These are phyloP conservation scores for Capniomyces stellatus DNA, from an alignment of 371 early-diverging fungal species.

Conservation along the genomic window DNA sequence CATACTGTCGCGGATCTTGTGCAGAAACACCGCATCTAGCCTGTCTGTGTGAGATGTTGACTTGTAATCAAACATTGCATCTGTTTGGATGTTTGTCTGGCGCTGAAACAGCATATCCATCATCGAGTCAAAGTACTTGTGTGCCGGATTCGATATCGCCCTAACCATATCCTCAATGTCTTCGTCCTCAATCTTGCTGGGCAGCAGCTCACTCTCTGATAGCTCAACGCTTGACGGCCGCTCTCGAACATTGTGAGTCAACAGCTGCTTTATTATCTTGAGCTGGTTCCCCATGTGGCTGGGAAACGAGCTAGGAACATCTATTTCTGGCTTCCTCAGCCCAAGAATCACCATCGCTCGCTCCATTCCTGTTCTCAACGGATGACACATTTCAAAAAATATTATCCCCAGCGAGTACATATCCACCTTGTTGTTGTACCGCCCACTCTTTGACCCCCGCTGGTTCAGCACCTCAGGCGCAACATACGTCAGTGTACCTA, in stretches of 20 bases:
- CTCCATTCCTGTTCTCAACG: conserved; percentile 55
- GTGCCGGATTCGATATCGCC: conserved; percentile 74
- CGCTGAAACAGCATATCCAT: conserved; percentile 68
- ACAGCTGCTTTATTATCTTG: conserved; percentile 47
- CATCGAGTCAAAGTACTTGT: conserved; percentile 66
- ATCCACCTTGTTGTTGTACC: conserved; percentile 61
- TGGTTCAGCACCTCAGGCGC: conserved; percentile 60
- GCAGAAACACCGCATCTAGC: conserved; percentile 43
- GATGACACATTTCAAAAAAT: conserved; percentile 60
- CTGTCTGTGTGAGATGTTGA: conserved; percentile 29
- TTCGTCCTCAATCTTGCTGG: conserved; percentile 79
- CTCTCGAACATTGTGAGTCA: conserved; percentile 60
- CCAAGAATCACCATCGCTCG: conserved; percentile 44
- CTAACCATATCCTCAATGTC: conserved; percentile 79
- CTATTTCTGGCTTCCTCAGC: conserved; percentile 37
- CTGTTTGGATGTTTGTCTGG: conserved; percentile 62
- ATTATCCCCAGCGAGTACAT: conserved; percentile 55
- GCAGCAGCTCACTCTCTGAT: conserved; percentile 54
- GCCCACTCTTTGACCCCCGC: conserved; percentile 9
- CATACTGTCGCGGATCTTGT: conserved; percentile 52
- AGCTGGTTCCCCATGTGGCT: conserved; percentile 39
- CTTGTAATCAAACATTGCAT: conserved; percentile 77
- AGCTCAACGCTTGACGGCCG: conserved; percentile 74
- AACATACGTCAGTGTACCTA: conserved; percentile 87
- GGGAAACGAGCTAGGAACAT: conserved; percentile 62